Conservation (phyloP, 202 grass and related monocot species). For the Elaeis oleifera region DNA sequence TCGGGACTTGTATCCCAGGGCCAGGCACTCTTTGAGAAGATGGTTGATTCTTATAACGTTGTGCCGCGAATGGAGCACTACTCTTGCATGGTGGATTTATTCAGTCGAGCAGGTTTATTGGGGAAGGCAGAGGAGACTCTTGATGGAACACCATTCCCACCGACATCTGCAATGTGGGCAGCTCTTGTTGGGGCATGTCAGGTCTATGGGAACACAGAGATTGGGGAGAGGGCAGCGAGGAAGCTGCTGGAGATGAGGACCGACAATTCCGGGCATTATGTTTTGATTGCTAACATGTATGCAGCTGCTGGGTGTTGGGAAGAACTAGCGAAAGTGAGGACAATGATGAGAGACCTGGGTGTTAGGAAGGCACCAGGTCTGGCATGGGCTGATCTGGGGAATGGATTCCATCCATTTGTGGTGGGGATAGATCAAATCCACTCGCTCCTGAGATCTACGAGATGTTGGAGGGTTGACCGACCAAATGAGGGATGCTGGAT, state of each 20-base stretch:
- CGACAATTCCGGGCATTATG: conserved; percentile 37
- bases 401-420: conserved; percentile 18
- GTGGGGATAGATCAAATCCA: conserved; percentile 7
- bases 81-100: conserved; percentile 81
- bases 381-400: conserved; percentile 10
- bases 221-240: conserved; percentile 40
- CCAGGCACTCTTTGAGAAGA: conserved; percentile 37
- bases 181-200: conserved; percentile 46
- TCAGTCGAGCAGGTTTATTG: conserved; percentile 51
- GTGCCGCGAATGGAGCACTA: conserved; percentile 57
- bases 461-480: conserved; percentile 10
- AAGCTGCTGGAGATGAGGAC: conserved; percentile 45
- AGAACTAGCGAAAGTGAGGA: conserved; percentile 42
- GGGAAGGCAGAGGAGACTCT: conserved; percentile 48
- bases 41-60: conserved; percentile 38
- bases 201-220: conserved; percentile 37
- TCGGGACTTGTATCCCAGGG: conserved; percentile 50
- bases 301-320: conserved; percentile 48
- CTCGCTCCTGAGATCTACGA: not conserved
- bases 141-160: conserved; percentile 38
- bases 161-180: conserved; percentile 57
- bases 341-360: conserved; percentile 40
- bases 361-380: conserved; percentile 37
- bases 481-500: conserved; percentile 29
- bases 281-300: conserved; percentile 43